Conservation (phyloP, 345 rosid genomes). For the Eutrema yunnanense region DNA sequence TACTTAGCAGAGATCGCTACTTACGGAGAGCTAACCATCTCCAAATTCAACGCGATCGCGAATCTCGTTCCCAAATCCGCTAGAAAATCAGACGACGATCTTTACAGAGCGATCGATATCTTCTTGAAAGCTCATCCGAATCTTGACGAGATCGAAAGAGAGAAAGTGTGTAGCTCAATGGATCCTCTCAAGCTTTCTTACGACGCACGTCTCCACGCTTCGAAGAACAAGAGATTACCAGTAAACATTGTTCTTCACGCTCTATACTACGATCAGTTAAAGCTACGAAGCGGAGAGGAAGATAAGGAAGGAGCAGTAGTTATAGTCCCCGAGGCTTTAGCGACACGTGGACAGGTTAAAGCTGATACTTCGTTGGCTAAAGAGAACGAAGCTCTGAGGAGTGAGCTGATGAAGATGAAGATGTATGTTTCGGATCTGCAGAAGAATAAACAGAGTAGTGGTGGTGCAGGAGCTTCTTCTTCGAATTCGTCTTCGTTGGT, state of each 20-base stretch:
- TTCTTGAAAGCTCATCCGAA: conserved; percentile 88
- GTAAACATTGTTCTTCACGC: conserved; percentile 85
- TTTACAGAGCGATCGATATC: conserved; percentile 82
- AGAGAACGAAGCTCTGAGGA: conserved; percentile 80
- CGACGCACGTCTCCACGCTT: conserved; percentile 95
- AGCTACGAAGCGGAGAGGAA: conserved; percentile 59
- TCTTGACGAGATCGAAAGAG: conserved; percentile 88
- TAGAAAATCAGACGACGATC: conserved; percentile 73
- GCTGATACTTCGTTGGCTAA: conserved; percentile 58
- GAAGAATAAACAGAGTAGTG: conserved; percentile 22
- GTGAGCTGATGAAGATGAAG: conserved; percentile 88
- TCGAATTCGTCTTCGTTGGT: conserved; percentile 26
- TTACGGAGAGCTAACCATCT: conserved; percentile 49
- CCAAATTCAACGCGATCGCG: conserved; percentile 84
- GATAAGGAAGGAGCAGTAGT: conserved; percentile 23
- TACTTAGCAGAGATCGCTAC: conserved; percentile 78
- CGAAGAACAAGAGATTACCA: conserved; percentile 89
- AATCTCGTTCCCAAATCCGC: conserved; percentile 66
- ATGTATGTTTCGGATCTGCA: conserved; percentile 56
- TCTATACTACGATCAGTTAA: conserved; percentile 82
- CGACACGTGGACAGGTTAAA: conserved; percentile 54
- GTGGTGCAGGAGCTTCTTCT: conserved; percentile 27
- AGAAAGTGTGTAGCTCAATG: conserved; percentile 86
- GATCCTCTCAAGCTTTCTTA: conserved; percentile 78
- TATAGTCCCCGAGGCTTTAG: conserved; percentile 31